phyloP scores from a whole-genome alignment of 768 basidiomycete genomes.

The Suillus decipiens region DNA sequence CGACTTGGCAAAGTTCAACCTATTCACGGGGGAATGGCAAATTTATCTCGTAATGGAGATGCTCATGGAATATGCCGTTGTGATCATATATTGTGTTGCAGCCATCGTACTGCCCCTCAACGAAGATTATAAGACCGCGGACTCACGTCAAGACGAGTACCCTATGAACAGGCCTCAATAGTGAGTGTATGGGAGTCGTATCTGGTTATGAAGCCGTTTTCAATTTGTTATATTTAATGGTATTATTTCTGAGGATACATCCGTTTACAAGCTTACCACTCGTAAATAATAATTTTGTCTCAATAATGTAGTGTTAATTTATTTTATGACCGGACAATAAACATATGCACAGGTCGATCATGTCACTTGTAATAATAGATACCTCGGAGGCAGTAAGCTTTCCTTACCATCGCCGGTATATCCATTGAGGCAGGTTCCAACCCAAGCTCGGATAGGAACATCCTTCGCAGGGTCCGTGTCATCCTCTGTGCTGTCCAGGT shows the following conservation, averaged over 20 bases:
- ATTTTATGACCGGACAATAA: no score
- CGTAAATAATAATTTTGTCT: neutral
- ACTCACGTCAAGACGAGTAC: conserved; percentile 1
- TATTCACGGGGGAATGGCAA: conserved; percentile 51
- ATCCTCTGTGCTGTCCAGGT: no score
- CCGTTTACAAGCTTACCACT: neutral
- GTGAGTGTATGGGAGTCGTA: neutral
- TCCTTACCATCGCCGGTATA: no score
- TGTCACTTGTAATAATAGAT: no score
- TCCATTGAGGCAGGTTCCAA: no score
- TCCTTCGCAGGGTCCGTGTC: no score
- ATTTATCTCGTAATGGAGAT: conserved; percentile 55
- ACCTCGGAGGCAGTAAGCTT: no score
- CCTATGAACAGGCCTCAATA: conserved; percentile 35
- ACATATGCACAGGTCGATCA: no score
- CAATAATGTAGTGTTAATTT: no score
- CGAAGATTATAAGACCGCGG: conserved; percentile 21
- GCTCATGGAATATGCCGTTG: conserved; percentile 55
- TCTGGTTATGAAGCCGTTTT: neutral
- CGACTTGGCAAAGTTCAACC: conserved; percentile 51
- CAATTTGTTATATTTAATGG: neutral
- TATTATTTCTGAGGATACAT: neutral
- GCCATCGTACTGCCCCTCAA: conserved; percentile 22
- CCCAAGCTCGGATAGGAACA: no score
- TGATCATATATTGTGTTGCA: conserved; percentile 38